These are phyloP conservation scores for Limnomonas spitsbergensis DNA, from an alignment of 139 green algal species.

Conservation along the genomic window DNA sequence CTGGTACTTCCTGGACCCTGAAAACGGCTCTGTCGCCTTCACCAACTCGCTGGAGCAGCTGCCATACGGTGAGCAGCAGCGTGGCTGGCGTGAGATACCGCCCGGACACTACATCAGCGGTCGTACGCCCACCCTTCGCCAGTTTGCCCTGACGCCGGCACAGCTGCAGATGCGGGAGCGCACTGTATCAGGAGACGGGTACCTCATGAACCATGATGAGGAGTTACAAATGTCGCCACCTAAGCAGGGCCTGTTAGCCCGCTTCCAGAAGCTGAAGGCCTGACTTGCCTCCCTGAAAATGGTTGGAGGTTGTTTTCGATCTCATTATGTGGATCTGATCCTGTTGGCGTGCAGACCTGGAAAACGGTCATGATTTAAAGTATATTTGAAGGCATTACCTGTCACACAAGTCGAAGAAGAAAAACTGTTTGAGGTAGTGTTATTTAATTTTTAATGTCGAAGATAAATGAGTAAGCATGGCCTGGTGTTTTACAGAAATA, in stretches of 20 bases:
- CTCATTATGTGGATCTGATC: no score
- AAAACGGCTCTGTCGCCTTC: constrained; percentile 49
- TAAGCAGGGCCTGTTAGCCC: constrained; percentile 6
- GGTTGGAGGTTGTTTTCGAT: no score
- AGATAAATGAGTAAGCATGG: no score
- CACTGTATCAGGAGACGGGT: constrained; percentile 13
- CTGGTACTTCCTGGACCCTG: constrained; percentile 47
- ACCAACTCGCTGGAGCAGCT: constrained; percentile 34
- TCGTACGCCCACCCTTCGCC: constrained; percentile 37
- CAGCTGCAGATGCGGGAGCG: constrained; percentile 46
- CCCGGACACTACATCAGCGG: constrained; percentile 66
- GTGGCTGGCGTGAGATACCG: constrained; percentile 59
- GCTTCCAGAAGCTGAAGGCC: constrained; percentile 19
- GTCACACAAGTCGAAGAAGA: no score
- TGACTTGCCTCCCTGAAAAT: neutral
- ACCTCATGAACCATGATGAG: neutral
- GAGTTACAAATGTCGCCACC: neutral
- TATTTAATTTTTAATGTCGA: no score
- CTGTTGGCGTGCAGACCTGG: no score
- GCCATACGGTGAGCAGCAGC: constrained; percentile 19
- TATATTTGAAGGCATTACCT: no score
- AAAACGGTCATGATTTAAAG: no score
- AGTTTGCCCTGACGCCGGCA: constrained; percentile 72
- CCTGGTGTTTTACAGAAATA: no score
- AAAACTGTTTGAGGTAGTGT: no score